These are phyloP conservation scores for Pseudogymnoascus destructans DNA, from an alignment of 2,329 filamentous ascomycete genomes.

Conservation along the genomic window DNA sequence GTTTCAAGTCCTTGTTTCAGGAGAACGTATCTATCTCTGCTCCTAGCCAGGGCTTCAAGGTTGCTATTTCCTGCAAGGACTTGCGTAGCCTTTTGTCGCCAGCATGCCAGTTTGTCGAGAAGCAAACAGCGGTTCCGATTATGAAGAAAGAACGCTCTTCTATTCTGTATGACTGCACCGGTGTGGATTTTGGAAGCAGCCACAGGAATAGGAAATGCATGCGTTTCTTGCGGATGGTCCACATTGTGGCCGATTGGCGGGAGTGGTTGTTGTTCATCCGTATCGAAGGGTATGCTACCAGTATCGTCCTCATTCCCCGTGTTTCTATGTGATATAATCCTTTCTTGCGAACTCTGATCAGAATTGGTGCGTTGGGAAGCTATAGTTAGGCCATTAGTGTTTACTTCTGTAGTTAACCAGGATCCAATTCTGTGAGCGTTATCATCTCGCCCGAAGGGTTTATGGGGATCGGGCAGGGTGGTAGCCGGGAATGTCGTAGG, in stretches of 20 bases:
- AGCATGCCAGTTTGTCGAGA: slow-evolving; percentile 12
- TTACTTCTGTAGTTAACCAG: background rate
- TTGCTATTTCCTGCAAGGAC: slow-evolving; percentile 26
- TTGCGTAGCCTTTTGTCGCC: slow-evolving; percentile 23
- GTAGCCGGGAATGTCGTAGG: background rate
- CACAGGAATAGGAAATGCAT: background rate
- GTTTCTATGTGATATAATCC: background rate
- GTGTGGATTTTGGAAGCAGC: background rate
- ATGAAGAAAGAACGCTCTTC: background rate
- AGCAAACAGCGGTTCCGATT: slow-evolving; percentile 1
- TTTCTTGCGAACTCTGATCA: background rate
- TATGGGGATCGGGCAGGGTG: background rate
- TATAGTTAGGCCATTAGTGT: background rate
- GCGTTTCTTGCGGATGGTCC: background rate
- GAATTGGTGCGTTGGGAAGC: background rate
- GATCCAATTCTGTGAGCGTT: slow-evolving; percentile 4
- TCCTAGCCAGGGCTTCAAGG: slow-evolving; percentile 33
- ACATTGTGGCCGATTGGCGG: background rate
- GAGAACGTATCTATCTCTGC: slow-evolving; percentile 37
- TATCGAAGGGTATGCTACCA: background rate
- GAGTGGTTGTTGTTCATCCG: background rate
- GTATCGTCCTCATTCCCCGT: background rate
- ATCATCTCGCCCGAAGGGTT: background rate
- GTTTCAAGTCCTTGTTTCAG: slow-evolving; percentile 39
- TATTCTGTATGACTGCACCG: background rate